These are phyloP conservation scores for Ophiocordyceps sinensis DNA, from an alignment of 2,329 filamentous ascomycete species.

Conservation along the genomic window DNA sequence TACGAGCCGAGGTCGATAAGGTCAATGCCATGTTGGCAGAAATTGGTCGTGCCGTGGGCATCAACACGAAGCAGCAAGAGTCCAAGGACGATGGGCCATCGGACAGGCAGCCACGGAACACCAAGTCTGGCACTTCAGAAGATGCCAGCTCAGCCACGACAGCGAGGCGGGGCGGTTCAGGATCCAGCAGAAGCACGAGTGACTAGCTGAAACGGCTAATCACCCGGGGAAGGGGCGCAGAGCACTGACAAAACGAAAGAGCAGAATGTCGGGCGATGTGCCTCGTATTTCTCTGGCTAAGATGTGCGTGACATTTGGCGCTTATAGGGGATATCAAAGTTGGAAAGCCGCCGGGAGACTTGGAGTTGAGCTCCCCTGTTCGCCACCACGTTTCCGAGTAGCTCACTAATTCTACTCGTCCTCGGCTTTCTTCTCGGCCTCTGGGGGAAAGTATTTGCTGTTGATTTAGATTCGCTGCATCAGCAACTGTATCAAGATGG, in stretches of 20 bases:
- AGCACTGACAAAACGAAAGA: too few species aligned
- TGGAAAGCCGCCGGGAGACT: too few species aligned
- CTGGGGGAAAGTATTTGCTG: conserved; percentile 13
- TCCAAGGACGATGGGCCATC: background rate
- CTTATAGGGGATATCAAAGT: too few species aligned
- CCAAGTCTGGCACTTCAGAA: background rate
- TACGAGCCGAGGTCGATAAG: conserved; percentile 43
- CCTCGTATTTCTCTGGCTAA: too few species aligned
- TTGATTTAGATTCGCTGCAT: background rate
- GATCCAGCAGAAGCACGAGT: background rate
- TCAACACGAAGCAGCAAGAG: background rate
- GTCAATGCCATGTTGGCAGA: conserved; percentile 34
- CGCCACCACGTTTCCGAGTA: background rate
- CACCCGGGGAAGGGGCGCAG: too few species aligned
- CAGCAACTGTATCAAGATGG: background rate
- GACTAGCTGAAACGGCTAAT: background rate
- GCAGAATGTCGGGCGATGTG: too few species aligned
- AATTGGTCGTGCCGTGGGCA: conserved; percentile 12
- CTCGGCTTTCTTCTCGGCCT: background rate
- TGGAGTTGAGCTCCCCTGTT: too few species aligned
- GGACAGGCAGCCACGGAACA: conserved; percentile 2
- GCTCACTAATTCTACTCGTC: background rate
- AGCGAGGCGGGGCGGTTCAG: background rate
- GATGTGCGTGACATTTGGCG: too few species aligned
- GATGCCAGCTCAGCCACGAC: background rate